Evolutionary conservation across 78 protist genomes (phyloP), one percentile per base, ranked within the genome.

Genomic region (Mastigamoeba balamuthi): DNA sequence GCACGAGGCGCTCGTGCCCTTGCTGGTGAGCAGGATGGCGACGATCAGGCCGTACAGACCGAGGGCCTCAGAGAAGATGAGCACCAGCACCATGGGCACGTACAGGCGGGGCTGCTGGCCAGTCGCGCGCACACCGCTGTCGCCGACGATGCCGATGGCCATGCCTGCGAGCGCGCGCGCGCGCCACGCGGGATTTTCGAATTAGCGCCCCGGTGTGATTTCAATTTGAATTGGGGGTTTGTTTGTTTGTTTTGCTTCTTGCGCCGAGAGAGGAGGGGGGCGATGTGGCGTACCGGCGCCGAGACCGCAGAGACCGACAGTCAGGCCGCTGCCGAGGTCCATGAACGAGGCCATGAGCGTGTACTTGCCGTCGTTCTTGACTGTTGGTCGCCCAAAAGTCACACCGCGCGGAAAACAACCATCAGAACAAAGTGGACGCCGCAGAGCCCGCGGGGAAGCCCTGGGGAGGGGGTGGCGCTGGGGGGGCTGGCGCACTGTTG

Each of bases 61-160:
- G 35, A 95, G 88, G 58, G 95, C 93, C 81, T 97, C 99, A 17
- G 93, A 93, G 84, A 97, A 93, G 78, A 97, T 94, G 79, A 95
- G 95, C 40, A 93, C 88, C 66, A 97, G 94, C 69, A 94, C 72
- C 96, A 93, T 91, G 37, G 86, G 91, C 65, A 94, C 92, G 87
- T 86, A 97, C 35, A 88, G 74, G 65, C 66, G 63, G 80, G 86
- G 85, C 76, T 94, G 91, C 69, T 87, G 91, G 25, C 87, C 98
- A 52, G 69, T 69, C 27, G 97, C 96, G 3, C 96, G 76, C 40
- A 91, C 95, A 41, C 98, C 98, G 58, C 97, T 91, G 73, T 97
- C 97, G n/a, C 98, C 99, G 29, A 91, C 96, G 58, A 94, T 82
- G 35, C 89, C 89, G 69, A 84, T 84, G 72, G 89, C 89, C 69